These are phyloP conservation scores for Actinidia chinensis DNA, from an alignment of 179 eudicot species.

Conservation along the genomic window DNA sequence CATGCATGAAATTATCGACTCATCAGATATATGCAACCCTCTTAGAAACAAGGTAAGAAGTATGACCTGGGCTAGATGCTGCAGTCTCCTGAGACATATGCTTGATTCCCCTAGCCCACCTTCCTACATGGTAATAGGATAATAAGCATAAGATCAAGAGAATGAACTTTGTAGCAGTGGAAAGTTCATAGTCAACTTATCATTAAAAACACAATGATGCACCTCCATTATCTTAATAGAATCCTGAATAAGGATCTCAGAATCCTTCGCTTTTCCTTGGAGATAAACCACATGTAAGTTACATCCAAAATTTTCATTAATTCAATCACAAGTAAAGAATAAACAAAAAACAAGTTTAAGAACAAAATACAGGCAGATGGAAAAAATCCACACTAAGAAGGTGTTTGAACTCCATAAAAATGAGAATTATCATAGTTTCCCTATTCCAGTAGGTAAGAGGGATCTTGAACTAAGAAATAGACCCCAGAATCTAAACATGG, in stretches of 20 bases:
- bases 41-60: slow-evolving; percentile 1
- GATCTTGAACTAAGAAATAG: no score
- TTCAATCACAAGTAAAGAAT: neutral
- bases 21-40: neutral
- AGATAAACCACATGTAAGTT: slow-evolving; percentile 65
- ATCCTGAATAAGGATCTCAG: slow-evolving; percentile 68
- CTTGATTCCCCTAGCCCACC: slow-evolving; percentile 79
- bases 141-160: slow-evolving; percentile 9
- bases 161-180: slow-evolving; percentile 14
- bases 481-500: neutral
- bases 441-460: neutral
- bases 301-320: neutral
- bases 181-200: slow-evolving; percentile 8
- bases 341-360: neutral
- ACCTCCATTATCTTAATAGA: slow-evolving; percentile 87
- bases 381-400: neutral
- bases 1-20: neutral
- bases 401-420: neutral
- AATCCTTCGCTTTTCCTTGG: slow-evolving; percentile 70
- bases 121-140: slow-evolving; percentile 44
- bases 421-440: neutral
- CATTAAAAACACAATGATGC: slow-evolving; percentile 12
- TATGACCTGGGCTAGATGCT: slow-evolving; percentile 82
- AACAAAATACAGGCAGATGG: neutral
- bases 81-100: slow-evolving; percentile 71